These are phyloP conservation scores for Russula dissimulans DNA, from an alignment of 768 basidiomycete genomes.

Conservation along the genomic window DNA sequence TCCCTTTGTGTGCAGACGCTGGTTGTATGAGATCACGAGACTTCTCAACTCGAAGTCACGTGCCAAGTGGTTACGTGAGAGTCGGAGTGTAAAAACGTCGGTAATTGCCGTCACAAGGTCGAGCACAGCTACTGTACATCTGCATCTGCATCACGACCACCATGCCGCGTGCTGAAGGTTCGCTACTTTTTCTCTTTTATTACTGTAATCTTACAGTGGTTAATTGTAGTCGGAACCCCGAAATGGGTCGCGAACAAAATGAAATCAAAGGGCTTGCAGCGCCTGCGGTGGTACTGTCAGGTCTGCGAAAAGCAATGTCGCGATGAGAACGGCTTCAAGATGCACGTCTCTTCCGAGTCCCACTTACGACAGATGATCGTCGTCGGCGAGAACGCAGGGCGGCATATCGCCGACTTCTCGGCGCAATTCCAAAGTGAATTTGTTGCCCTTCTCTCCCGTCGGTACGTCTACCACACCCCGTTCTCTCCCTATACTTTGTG, in stretches of 20 bases:
- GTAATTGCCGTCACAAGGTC: background rate
- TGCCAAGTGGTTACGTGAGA: background rate
- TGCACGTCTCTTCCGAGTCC: slow-evolving; percentile 78
- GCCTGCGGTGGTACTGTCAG: slow-evolving; percentile 97
- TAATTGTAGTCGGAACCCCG: slow-evolving; percentile 63
- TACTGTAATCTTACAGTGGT: background rate
- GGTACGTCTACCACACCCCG: slow-evolving; percentile 36
- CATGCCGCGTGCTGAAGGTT: slow-evolving; percentile 20
- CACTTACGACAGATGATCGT: slow-evolving; percentile 97
- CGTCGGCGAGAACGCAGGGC: slow-evolving; percentile 70
- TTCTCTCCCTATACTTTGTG: background rate
- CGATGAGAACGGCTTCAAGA: slow-evolving; percentile 99
- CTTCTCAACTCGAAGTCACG: background rate
- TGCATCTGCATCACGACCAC: background rate
- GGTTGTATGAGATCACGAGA: too few species aligned
- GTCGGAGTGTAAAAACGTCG: background rate
- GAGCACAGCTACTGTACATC: too few species aligned
- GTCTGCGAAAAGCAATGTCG: slow-evolving; percentile 98
- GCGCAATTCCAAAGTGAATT: slow-evolving; percentile 85
- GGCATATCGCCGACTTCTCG: slow-evolving; percentile 87
- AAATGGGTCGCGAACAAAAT: slow-evolving; percentile 91
- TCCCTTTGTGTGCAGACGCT: too few species aligned
- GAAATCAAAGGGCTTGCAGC: slow-evolving; percentile 94
- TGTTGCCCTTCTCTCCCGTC: slow-evolving; percentile 77
- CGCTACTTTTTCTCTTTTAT: background rate